Evolutionary conservation across 2,329 filamentous ascomycete genomes (phyloP), one percentile per base, ranked within the genome.

Genomic region (Clarireedia hainanense): DNA sequence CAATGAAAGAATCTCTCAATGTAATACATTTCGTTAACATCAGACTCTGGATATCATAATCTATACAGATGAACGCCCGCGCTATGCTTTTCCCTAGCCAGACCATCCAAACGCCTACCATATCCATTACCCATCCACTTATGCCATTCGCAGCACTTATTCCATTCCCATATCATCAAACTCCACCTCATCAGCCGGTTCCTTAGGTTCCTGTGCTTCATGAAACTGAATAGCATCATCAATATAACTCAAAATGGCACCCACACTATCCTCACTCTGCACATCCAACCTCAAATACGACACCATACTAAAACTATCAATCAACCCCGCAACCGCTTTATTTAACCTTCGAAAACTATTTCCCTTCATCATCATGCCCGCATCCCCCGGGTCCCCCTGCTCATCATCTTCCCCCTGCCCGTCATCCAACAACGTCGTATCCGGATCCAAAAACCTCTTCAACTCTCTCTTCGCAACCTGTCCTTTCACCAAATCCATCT

Each of bases 231-330:
- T 94, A 27, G 89, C 88, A 72, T 96, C 90, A 70, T 96, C 91
- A 64, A 96, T 94, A 73, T 95, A 90, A 75, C 90, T 95, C 64
- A 96, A 72, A 26, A 96, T 86, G 1, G 80, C 84, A 1, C 80
- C 86, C 4, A 97, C 85, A 67, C 92, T 97, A 65, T 97, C 91
- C 73, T 97, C 92, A 65, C 95, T 85, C 62, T 94, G 88, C 27
- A 86, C 87, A 68, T 97, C 89, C 46, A 97, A 76, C 74, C 91
- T 89, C 56, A 96, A 76, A 69, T 96, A 99, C 48, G 89, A 95
- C 12, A 99, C 89, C 89, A 99, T 95, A 74, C 91, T 95, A 74
- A 96, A 99, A 71, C 90, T 94, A 71, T 97, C 94, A 62, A 99
- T 96, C 61, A 99, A 75, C 52, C 88, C 83, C 0, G 89, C 94